Evolutionary conservation across 1,284 basidiomycete species (phyloP).

Genomic region (Naganishia albida): DNA sequence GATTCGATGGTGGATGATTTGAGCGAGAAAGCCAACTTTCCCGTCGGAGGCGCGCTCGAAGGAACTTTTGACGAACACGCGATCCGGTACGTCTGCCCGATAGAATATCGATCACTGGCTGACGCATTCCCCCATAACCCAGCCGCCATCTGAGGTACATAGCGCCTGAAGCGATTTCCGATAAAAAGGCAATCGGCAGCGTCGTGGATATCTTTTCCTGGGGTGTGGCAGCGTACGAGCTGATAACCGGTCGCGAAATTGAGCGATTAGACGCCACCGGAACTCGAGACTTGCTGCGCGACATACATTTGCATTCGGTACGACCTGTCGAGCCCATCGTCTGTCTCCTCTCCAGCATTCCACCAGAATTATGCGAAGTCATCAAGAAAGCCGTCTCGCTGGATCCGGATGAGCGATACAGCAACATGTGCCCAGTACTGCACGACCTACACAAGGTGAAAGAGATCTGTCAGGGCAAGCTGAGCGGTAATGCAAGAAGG

Average conservation of each 20-base stretch:
- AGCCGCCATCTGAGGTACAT: constrained; percentile 45
- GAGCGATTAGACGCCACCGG: constrained; percentile 39
- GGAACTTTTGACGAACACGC: constrained; percentile 33
- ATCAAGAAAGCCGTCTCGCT: constrained; percentile 45
- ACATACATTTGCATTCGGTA: constrained; percentile 37
- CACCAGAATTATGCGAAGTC: constrained; percentile 44
- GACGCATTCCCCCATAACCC: constrained; percentile 31
- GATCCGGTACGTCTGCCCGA: constrained; percentile 28
- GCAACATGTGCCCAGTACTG: constrained; percentile 40
- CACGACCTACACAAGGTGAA: constrained; percentile 44
- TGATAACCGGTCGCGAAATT: constrained; percentile 42
- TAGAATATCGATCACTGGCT: neutral
- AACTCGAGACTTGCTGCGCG: constrained; percentile 34
- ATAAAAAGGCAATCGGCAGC: constrained; percentile 33
- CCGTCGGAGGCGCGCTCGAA: constrained; percentile 1
- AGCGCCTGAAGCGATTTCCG: constrained; percentile 43
- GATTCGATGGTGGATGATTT: neutral
- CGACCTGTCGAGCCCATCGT: constrained; percentile 32
- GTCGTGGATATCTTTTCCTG: constrained; percentile 47
- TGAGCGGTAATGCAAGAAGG: constrained; percentile 35
- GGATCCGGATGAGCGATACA: constrained; percentile 46
- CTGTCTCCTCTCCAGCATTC: constrained; percentile 35
- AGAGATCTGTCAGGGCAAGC: constrained; percentile 37
- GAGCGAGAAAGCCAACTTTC: constrained; percentile 1
- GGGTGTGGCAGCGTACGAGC: constrained; percentile 47